phyloP scores from a whole-genome alignment of 169 alveolate species.

The Plasmodium vivax region DNA sequence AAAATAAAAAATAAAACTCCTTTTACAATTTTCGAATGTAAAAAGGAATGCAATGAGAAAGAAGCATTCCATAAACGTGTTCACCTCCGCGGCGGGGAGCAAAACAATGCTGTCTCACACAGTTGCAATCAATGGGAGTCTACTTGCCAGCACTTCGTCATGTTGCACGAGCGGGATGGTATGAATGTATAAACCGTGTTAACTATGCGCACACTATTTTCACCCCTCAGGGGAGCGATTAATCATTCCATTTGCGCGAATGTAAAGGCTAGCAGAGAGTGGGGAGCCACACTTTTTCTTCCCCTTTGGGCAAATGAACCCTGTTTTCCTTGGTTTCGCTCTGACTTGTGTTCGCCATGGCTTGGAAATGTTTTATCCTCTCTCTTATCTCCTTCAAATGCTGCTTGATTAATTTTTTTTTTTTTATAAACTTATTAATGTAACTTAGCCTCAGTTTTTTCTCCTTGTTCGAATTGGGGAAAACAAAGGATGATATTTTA shows the following conservation, averaged over 20 bases:
- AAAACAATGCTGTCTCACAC: not conserved
- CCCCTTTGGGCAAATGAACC: not conserved
- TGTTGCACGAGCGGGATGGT: not conserved
- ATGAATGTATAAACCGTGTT: not conserved
- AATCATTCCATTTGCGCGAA: not conserved
- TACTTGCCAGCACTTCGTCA: not conserved
- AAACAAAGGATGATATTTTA: constrained; percentile 63
- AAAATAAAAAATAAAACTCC: not conserved
- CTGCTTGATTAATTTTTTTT: constrained; percentile 37
- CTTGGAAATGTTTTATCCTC: constrained; percentile 5
- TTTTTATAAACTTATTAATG: constrained; percentile 35
- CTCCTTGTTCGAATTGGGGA: constrained; percentile 66
- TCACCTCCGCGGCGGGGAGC: not conserved
- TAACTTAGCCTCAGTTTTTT: constrained; percentile 59
- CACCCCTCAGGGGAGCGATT: not conserved
- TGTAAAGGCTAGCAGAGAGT: not conserved
- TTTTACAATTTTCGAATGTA: not conserved
- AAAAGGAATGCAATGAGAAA: not conserved
- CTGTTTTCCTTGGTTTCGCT: not conserved
- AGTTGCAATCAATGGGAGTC: not conserved
- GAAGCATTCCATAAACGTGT: not conserved
- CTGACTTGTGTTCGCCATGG: not conserved
- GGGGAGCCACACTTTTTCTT: not conserved
- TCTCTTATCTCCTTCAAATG: constrained; percentile 41
- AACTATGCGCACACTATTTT: not conserved